A percentile compares a stretch with the other conserved stretches of the same genome.
Conservation (phyloP, 768 basidiomycete species). For the Tricholoma bakamatsutake region DNA sequence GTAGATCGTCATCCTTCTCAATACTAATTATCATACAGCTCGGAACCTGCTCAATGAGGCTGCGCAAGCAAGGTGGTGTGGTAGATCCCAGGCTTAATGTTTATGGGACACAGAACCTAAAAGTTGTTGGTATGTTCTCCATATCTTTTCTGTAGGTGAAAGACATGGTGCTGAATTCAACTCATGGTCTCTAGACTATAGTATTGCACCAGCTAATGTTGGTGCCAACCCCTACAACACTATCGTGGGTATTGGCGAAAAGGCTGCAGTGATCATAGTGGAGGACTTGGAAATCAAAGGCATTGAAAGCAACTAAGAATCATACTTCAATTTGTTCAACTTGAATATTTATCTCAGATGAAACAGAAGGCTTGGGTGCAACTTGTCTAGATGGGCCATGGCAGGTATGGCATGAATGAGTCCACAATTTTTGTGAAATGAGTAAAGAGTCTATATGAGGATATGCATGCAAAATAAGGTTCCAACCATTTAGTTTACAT, state of each 20-base stretch:
- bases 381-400: no score
- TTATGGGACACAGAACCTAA: conserved; percentile 51
- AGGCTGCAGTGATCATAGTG: conserved; percentile 53
- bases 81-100: conserved; percentile 60
- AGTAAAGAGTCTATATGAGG: no score
- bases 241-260: conserved; percentile 49
- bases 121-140: conserved; percentile 42
- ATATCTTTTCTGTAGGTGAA: neutral
- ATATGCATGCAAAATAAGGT: no score
- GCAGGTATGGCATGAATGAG: no score
- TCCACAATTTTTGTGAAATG: no score
- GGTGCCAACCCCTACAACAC: conserved; percentile 38
- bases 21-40: conserved; percentile 30
- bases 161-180: neutral
- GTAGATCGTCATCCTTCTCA: neutral
- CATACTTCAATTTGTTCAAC: no score
- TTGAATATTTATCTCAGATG: no score
- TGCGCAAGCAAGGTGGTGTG: conserved; percentile 50
- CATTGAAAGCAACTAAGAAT: neutral
- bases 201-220: conserved; percentile 34
- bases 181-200: conserved; percentile 23
- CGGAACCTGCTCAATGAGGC: conserved; percentile 67
- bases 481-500: no score
- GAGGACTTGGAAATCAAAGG: conserved; percentile 36
- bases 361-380: no score